Evolutionary conservation across 2,329 filamentous ascomycete species (phyloP).

Genomic region (Neocatenulostroma microsporum): DNA sequence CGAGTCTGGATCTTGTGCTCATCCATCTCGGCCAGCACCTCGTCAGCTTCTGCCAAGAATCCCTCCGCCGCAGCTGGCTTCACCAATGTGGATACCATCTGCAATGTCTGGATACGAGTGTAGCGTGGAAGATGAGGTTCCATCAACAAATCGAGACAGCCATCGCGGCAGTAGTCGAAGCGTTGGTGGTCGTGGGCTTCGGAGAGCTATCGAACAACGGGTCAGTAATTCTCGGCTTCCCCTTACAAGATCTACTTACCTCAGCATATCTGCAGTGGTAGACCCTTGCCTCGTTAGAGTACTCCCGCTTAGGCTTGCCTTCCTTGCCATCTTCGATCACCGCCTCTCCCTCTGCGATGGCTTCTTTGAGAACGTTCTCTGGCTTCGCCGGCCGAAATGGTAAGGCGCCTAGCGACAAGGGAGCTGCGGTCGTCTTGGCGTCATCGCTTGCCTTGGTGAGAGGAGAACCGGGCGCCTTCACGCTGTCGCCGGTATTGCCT

Average conservation of each 20-base stretch:
- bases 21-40: constrained; percentile 2
- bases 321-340: too few species aligned
- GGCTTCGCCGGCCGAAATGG: too few species aligned
- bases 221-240: too few species aligned
- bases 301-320: not conserved
- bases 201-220: too few species aligned
- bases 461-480: too few species aligned
- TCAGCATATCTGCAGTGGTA: constrained; percentile 2
- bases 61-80: not conserved
- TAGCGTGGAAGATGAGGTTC: not conserved
- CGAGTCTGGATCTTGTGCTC: not conserved
- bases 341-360: not conserved
- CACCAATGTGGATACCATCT: constrained; percentile 3
- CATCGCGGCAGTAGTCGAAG: constrained; percentile 2
- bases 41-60: not conserved
- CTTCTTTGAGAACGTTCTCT: constrained; percentile 1
- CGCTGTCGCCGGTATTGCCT: too few species aligned
- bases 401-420: too few species aligned
- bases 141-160: constrained; percentile 1
- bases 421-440: too few species aligned
- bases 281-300: constrained; percentile 4
- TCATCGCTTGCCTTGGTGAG: too few species aligned
- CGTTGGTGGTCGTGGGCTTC: constrained; percentile 1
- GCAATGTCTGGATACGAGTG: constrained; percentile 2
- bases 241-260: too few species aligned